phyloP scores from a whole-genome alignment of 1,284 basidiomycete genomes.

The Apiotrichum akiyoshidainum region DNA sequence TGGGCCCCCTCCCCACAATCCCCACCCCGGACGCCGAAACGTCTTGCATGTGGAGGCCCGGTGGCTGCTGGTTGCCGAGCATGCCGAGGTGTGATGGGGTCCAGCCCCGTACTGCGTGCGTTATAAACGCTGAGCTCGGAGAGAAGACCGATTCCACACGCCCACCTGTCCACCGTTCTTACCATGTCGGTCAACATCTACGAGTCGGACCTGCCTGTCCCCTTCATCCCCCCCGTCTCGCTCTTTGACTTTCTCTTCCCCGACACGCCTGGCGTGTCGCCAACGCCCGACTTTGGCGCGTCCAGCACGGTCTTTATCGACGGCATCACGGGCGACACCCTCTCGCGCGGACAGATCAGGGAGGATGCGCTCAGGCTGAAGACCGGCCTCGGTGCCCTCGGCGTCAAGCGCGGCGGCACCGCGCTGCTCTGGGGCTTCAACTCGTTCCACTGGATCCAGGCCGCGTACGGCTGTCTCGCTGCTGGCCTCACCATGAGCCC shows the following conservation, averaged over 20 bases:
- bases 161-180: too few relatives aligned
- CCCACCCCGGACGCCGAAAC: too few relatives aligned
- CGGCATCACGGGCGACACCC: constrained; percentile 57
- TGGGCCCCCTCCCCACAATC: too few relatives aligned
- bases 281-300: constrained; percentile 1
- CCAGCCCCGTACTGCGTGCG: too few relatives aligned
- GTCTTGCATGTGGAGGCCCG: too few relatives aligned
- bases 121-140: too few relatives aligned
- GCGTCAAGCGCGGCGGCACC: constrained; percentile 36
- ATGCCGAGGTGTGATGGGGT: too few relatives aligned
- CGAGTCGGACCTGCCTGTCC: constrained; percentile 6
- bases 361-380: constrained; percentile 60
- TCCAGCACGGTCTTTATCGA: constrained; percentile 32
- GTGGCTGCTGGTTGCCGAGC: too few relatives aligned
- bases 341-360: constrained; percentile 61
- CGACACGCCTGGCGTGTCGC: neutral
- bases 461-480: constrained; percentile 57
- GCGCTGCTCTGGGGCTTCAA: constrained; percentile 54
- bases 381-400: constrained; percentile 54
- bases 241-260: constrained; percentile 16
- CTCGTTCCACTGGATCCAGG: constrained; percentile 61
- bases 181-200: constrained; percentile 8
- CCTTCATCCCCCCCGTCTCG: constrained; percentile 8
- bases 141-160: too few relatives aligned
- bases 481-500: constrained; percentile 36